Percentiles rank a stretch among this genome's conserved stretches.
phyloP scores from a whole-genome alignment of 768 basidiomycete species.

The Lactarius sp. region DNA sequence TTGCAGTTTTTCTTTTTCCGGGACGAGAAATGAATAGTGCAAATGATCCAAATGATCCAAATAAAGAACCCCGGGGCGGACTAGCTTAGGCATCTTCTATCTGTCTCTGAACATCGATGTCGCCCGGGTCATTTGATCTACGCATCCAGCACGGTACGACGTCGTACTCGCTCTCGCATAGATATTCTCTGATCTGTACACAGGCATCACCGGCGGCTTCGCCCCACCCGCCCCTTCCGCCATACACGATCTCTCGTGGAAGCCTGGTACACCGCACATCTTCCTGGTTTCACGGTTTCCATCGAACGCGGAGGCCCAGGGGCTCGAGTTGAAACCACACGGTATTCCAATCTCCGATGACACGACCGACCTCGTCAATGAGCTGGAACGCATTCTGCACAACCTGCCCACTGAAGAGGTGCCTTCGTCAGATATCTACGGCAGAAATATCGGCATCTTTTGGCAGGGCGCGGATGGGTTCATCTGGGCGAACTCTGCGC shows the following conservation, averaged over 20 bases:
- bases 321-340: conserved; percentile 43
- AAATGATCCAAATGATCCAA: not conserved
- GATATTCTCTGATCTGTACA: conserved; percentile 1
- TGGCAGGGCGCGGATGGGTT: conserved; percentile 52
- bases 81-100: conserved; percentile 1
- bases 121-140: conserved; percentile 49
- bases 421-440: conserved; percentile 66
- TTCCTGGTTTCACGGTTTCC: conserved; percentile 47
- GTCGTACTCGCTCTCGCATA: not conserved
- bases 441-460: conserved; percentile 58
- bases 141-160: conserved; percentile 56
- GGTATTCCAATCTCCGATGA: conserved; percentile 35
- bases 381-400: conserved; percentile 58
- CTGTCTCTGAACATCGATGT: conserved; percentile 35
- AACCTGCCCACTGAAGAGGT: conserved; percentile 50
- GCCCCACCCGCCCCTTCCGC: conserved; percentile 59
- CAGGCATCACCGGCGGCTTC: conserved; percentile 76
- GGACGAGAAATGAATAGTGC: not conserved
- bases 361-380: conserved; percentile 43
- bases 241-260: conserved; percentile 48
- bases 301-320: conserved; percentile 41
- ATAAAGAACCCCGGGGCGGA: not conserved
- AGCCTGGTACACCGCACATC: conserved; percentile 37
- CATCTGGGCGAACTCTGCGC: conserved; percentile 57
- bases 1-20: not conserved